Conservation (phyloP, 2,329 filamentous ascomycete species). For the Diaporthe batatas region DNA sequence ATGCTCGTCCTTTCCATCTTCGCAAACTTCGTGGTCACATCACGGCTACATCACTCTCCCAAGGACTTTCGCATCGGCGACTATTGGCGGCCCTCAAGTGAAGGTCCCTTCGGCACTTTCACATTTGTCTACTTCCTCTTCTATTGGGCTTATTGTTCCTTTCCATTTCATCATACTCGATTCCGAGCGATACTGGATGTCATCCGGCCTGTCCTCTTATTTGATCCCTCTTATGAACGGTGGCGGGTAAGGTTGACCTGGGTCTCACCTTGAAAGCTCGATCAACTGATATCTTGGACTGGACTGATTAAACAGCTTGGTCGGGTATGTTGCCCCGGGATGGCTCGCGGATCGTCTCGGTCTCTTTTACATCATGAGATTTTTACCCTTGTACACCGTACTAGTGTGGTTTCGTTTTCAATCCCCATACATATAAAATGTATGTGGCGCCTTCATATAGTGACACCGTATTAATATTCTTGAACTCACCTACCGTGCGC, state of each 20-base stretch:
- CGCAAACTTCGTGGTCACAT: slow-evolving; percentile 46
- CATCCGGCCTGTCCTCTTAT: slow-evolving; percentile 44
- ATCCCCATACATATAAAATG: no score
- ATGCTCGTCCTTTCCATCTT: slow-evolving; percentile 47
- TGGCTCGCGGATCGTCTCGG: slow-evolving; percentile 43
- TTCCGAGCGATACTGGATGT: slow-evolving; percentile 45
- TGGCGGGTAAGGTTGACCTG: slow-evolving; percentile 25
- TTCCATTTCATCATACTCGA: slow-evolving; percentile 47
- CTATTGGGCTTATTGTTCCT: slow-evolving; percentile 47
- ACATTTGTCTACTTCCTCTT: slow-evolving; percentile 44
- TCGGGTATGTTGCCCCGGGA: slow-evolving; percentile 42
- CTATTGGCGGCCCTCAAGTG: slow-evolving; percentile 43
- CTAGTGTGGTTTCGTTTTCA: no score
- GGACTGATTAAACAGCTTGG: slow-evolving; percentile 11
- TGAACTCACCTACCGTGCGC: background rate
- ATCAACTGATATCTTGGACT: background rate
- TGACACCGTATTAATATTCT: no score
- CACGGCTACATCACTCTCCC: slow-evolving; percentile 35
- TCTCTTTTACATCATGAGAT: slow-evolving; percentile 47
- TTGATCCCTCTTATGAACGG: slow-evolving; percentile 48
- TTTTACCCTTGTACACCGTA: background rate
- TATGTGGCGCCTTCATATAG: no score
- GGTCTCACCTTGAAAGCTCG: background rate
- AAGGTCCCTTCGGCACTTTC: slow-evolving; percentile 44
- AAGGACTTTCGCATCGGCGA: slow-evolving; percentile 36